phyloP scores from a whole-genome alignment of 176 grass and related monocot genomes.

The Zea luxurians region DNA sequence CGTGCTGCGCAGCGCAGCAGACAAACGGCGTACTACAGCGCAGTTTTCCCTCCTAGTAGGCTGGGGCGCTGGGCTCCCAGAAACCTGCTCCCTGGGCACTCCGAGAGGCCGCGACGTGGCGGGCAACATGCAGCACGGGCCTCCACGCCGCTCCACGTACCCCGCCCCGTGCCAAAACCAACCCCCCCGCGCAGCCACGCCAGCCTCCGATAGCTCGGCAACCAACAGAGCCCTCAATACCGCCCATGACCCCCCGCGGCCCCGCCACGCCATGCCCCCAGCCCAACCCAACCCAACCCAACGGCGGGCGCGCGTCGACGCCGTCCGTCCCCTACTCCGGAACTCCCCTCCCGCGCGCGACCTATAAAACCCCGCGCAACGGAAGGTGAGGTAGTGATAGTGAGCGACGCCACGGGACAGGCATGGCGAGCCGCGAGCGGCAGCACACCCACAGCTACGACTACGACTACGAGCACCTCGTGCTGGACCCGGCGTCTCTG shows the following conservation, averaged over 20 bases:
- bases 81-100: too few species aligned
- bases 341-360: neutral
- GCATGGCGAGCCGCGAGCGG: slow-evolving; percentile 41
- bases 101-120: slow-evolving; percentile 39
- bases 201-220: neutral
- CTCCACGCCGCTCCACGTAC: slow-evolving; percentile 38
- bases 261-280: neutral
- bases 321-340: too few species aligned
- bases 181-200: slow-evolving; percentile 19
- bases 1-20: too few species aligned
- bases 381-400: too few species aligned
- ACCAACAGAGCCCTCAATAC: slow-evolving; percentile 10
- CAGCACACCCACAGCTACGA: neutral
- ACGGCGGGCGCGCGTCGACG: neutral
- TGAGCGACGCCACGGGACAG: too few species aligned
- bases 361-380: slow-evolving; percentile 35
- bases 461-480: slow-evolving; percentile 16
- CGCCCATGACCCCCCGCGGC: neutral
- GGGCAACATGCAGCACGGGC: slow-evolving; percentile 42
- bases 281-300: slow-evolving; percentile 20
- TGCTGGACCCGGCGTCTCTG: slow-evolving; percentile 41
- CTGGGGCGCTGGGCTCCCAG: too few species aligned
- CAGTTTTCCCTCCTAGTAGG: too few species aligned
- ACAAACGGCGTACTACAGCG: too few species aligned
- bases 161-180: slow-evolving; percentile 37